These are phyloP conservation scores for Pyrenophora graminea DNA, from an alignment of 2,329 filamentous ascomycete species.

Conservation along the genomic window DNA sequence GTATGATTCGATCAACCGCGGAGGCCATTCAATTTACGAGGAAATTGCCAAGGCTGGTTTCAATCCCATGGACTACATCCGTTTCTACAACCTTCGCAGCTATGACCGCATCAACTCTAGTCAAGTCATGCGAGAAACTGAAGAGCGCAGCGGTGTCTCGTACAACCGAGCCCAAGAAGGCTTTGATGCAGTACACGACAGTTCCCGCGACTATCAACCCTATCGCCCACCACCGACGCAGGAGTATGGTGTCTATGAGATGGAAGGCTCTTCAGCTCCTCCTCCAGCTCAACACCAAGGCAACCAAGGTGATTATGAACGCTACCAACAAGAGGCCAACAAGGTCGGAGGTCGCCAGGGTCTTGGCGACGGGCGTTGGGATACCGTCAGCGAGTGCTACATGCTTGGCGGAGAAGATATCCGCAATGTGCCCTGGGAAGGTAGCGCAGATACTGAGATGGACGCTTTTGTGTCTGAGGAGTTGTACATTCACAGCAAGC, in stretches of 20 bases:
- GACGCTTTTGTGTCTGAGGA: conserved; percentile 67
- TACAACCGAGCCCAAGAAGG: conserved; percentile 70
- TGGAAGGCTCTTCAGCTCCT: conserved; percentile 30
- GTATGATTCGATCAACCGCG: conserved; percentile 77
- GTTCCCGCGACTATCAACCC: conserved; percentile 43
- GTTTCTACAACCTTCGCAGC: conserved; percentile 83
- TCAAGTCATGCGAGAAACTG: conserved; percentile 62
- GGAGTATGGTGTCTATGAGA: conserved; percentile 45
- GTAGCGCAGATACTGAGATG: conserved; percentile 59
- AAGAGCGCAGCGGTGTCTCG: conserved; percentile 65
- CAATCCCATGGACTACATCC: conserved; percentile 73
- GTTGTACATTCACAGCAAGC: conserved; percentile 69
- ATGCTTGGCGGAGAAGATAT: conserved; percentile 79
- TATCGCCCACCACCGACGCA: conserved; percentile 41
- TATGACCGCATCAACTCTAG: conserved; percentile 82
- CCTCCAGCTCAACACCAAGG: conserved; percentile 25
- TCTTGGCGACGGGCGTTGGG: conserved; percentile 63
- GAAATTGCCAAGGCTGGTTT: conserved; percentile 67
- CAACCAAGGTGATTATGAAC: conserved; percentile 57
- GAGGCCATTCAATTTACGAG: conserved; percentile 78
- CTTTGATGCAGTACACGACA: conserved; percentile 61
- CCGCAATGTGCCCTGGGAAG: conserved; percentile 64
- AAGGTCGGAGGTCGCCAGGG: conserved; percentile 54
- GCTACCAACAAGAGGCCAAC: conserved; percentile 73
- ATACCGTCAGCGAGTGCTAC: conserved; percentile 78